Evolutionary conservation across 306 rosid species (phyloP).

Genomic region (Cercis canadensis): DNA sequence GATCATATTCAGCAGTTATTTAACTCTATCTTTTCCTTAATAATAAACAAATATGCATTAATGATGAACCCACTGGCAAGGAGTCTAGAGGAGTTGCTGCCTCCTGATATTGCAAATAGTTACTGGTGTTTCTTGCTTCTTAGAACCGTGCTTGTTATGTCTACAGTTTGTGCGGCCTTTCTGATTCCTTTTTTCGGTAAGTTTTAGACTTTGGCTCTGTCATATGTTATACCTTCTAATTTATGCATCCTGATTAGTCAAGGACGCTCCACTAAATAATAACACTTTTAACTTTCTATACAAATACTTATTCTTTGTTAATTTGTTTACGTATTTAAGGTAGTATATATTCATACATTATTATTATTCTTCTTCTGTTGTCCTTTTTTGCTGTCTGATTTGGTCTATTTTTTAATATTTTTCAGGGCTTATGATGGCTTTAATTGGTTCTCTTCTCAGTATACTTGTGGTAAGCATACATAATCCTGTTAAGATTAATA

Average conservation of each 20-base stretch:
- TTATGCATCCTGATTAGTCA: too few relatives aligned
- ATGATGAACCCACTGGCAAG: conserved; percentile 85
- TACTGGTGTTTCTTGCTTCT: conserved; percentile 64
- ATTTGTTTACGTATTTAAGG: too few relatives aligned
- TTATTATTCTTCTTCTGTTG: too few relatives aligned
- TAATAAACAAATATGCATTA: conserved; percentile 66
- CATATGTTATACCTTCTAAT: not conserved
- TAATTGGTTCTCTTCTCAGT: conserved; percentile 75
- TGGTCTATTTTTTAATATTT: too few relatives aligned
- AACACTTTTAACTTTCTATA: too few relatives aligned
- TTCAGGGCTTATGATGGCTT: conserved; percentile 85
- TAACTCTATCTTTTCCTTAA: conserved; percentile 53
- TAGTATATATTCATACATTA: too few relatives aligned
- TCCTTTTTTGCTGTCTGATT: too few relatives aligned
- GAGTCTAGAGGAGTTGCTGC: conserved; percentile 82
- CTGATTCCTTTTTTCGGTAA: conserved; percentile 84
- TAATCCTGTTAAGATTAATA: not conserved
- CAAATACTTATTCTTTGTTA: too few relatives aligned
- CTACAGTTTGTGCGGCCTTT: conserved; percentile 74
- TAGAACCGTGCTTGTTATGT: conserved; percentile 65
- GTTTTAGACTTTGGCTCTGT: conserved; percentile 25
- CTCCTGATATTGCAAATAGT: conserved; percentile 51
- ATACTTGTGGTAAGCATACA: conserved; percentile 62
- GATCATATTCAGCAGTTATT: conserved; percentile 16
- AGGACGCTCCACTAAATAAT: too few relatives aligned